phyloP scores from a whole-genome alignment of 345 rosid genomes.

The Aquilaria malaccensis region DNA sequence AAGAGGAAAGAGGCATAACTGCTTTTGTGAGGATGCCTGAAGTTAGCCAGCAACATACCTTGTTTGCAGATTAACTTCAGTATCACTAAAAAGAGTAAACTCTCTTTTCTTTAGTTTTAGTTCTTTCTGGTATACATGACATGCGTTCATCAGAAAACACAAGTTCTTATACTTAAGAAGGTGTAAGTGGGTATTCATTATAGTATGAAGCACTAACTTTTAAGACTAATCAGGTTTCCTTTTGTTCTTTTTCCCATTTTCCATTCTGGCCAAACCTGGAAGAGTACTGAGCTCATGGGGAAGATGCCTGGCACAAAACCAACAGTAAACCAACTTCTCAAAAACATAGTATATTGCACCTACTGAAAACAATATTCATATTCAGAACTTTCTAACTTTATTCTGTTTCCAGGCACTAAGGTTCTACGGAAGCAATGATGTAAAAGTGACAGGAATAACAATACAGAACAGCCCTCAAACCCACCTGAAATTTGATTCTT shows the following conservation, averaged over 20 bases:
- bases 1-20: not conserved
- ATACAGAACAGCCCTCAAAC: conserved; percentile 90
- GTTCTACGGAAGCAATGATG: conserved; percentile 73
- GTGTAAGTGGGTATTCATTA: not conserved
- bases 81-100: no score
- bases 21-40: conserved; percentile 11
- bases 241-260: not conserved
- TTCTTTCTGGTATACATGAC: no score
- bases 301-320: conserved; percentile 72
- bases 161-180: no score
- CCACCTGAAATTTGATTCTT: conserved; percentile 76
- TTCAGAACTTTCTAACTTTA: not conserved
- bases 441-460: conserved; percentile 64
- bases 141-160: no score
- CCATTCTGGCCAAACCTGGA: conserved; percentile 14
- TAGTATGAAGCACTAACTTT: not conserved
- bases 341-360: not conserved
- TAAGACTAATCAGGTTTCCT: not conserved
- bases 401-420: conserved; percentile 55
- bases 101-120: no score
- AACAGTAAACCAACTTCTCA: conserved; percentile 36
- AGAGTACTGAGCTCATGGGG: conserved; percentile 19
- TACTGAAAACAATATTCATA: not conserved
- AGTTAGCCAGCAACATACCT: not conserved
- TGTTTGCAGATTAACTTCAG: no score